Base-by-base conservation (phyloP, 78 protist species). In the Andalucia godoyi region DNA sequence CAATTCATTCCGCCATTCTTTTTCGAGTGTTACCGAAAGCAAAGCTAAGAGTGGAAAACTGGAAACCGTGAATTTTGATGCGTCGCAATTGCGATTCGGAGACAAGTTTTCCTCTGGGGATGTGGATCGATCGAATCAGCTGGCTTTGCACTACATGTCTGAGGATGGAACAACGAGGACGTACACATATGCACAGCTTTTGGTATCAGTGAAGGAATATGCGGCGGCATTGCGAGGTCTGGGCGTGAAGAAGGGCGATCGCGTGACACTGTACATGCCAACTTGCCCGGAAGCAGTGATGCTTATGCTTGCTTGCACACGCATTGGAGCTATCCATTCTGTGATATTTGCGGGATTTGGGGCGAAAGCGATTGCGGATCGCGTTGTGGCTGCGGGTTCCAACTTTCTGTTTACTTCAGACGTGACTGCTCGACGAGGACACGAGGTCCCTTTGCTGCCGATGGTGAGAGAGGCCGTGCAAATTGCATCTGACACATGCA, bases 331-430 rank as follows among this genome's bases (percentile, higher is more conserved):
- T 3, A 42, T 79, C 46, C 79, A 74, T 37, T 12, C 32, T 66
- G 80, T 79, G 9, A 76, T 84, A 39, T 74, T 77, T 58, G 81
- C 79, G 5, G 74, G 82, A 21, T 85, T 86, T 34, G 86, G 80
- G 32, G 21, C 83, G 33, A 60, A 67, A 0, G 87, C 70, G 39
- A 34, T 86, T 6, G 74, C 91, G n/a, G 27, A 33, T 21, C 62
- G 91, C 33, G 82, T 86, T 21, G 74, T 65, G 1, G 82, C 80
- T 70, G 47, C 75, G 2, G 6, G 70, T 27, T 82, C 90, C 21
- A 73, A 66, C 42, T 58, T 85, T 0, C 53, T 85, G 2, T 40
- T 84, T 2, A 41, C 74, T 1, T 21, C 83, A n/a, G n/a, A n/a
- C n/a, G n/a, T n/a, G n/a, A n/a, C n/a, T n/a, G n/a, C n/a, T n/a